Evolutionary conservation across 2,329 filamentous ascomycete genomes (phyloP), one percentile per base, ranked within the genome.

Genomic region (Scytalidium lignicola): DNA sequence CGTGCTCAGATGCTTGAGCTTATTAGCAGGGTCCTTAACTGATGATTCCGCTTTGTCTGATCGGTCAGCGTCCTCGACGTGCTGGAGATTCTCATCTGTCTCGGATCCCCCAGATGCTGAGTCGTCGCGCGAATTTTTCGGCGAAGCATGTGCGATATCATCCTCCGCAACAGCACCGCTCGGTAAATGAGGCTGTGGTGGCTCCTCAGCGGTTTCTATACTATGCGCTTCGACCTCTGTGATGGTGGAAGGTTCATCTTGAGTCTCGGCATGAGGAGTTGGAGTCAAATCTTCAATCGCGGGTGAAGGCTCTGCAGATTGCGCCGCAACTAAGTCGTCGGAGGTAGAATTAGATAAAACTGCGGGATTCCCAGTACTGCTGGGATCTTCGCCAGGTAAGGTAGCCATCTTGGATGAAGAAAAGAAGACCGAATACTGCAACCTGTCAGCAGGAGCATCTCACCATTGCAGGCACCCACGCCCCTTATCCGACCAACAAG

Each of bases 1-100:
- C 43, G 74, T 80, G 63, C 80, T 85, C 9, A 74, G 64, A 61
- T 84, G 81, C 55, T 81, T 80, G 21, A 73, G 69, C 17, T 65
- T 59, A 18, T 68, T 66, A n/a, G 55, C 57, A 19, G 56, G 57
- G 2, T 50, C 53, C 44, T 52, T 55, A 7, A n/a, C n/a, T n/a
- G 42, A 29, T 23, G 47, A 20, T 6, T 48, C 41, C 28, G 28
- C 37, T 26, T 20, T 46, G 15, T 57, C 54, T 10, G 54, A 43
- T 37, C 8, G 32, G 4, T 57, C 42, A 8, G 37, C 18, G 7
- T 21, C 47, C 37, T 53, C 53, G 15, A 49, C 23, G 37, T 60
- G 55, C 37, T 47, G 46, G 32, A 54, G 53, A 41, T 44, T 49
- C 32, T 61, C 62, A 18, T 58, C 55, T 49, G 62, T 47, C 22